Evolutionary conservation across 768 basidiomycete species (phyloP), one percentile per base, ranked within the genome.

Genomic region (Auricularia cornea): DNA sequence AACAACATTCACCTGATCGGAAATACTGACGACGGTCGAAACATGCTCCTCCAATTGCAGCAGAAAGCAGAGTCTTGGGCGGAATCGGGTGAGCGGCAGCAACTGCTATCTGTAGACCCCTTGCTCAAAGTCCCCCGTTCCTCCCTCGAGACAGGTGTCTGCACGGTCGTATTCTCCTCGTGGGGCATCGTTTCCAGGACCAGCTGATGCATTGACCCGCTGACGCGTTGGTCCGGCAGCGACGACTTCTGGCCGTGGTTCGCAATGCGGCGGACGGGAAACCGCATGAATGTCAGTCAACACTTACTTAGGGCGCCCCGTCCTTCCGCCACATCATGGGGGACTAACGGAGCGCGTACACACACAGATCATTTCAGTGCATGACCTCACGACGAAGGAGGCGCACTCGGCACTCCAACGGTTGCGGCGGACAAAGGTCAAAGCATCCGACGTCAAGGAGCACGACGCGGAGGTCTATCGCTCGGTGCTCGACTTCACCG

Each of bases 31-130:
- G 85, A 84, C 30, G 92, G 92, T 0, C 79, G 81, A 66, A 83
- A 88, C 48, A 83, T 94, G 76, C 77, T 97, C n/a, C 75, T 94
- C 62, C 91, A 92, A 68, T 80, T 94, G 20, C 94, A 94, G 70
- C 90, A 91, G 70, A 82, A 86, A 62, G 93, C 90, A 4, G 93
- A 94, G 72, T 75, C 86, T 5, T 95, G 94, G 92, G 86, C 89
- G 4, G 87, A 89, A 12, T 85, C 87, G 72, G 84, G 90, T 88
- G 66, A 66, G 81, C 71, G 48, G 32, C 40, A 26, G 60, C 20
- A 3, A 32, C 11, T 54, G 31, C 28, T 38, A 32, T 63, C 44
- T 60, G 48, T 61, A 16, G 30, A 26, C 38, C 62, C 67, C 62
- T 29, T 11, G 33, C 44, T 65, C n/a, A 59, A 57, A n/a, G n/a